Evolutionary conservation across 148 eudicot species (phyloP), one percentile per base, ranked within the genome.

Genomic region (Arbutus unedo): DNA sequence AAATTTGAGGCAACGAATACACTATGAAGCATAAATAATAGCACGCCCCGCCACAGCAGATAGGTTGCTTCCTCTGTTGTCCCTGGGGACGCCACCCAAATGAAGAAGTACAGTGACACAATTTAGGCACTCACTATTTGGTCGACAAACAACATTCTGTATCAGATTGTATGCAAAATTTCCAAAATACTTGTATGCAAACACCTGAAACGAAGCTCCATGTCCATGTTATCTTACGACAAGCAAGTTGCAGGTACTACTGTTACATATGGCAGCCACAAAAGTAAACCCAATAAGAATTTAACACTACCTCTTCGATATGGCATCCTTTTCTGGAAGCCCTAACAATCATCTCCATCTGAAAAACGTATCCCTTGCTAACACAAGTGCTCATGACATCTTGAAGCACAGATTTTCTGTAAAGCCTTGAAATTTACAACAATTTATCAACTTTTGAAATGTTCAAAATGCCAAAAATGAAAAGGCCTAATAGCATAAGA

Each of bases 341-440:
- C 86, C 99, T 86, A 75, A 96, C 98, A 80, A 94, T 96, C 93
- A 94, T 94, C 90, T 94, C 97, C 99, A 96, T 96, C 91, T 93
- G 98, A 85, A 93, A 93, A 81, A 96, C 97, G 67, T 96, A 92
- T 23, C 95, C 98, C 87, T 96, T 94, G 82, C 98, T 96, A 25
- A 94, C 93, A 79, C 94, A 93, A 19, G 97, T 91, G 85, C 90
- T 91, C 85, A 96, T 96, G 73, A 94, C 88, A 91, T 93, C 97
- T 88, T 96, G 93, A 78, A 96, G 98, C 83, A 91, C 98, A 77
- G 97, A 91, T 90, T 94, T 96, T 77, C 56, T 79, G 81, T 96
- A 94, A 45, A 96, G 93, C 90, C 97, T 93, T 64, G 47, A 81
- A 9, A 76, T n/a, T 78, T 54, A 31, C 15, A 25, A 49, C 45